A percentile compares a stretch with the other conserved stretches of the same genome.
Conservation (phyloP, 305 asterid genomes). For the Fraxinus nigra region DNA sequence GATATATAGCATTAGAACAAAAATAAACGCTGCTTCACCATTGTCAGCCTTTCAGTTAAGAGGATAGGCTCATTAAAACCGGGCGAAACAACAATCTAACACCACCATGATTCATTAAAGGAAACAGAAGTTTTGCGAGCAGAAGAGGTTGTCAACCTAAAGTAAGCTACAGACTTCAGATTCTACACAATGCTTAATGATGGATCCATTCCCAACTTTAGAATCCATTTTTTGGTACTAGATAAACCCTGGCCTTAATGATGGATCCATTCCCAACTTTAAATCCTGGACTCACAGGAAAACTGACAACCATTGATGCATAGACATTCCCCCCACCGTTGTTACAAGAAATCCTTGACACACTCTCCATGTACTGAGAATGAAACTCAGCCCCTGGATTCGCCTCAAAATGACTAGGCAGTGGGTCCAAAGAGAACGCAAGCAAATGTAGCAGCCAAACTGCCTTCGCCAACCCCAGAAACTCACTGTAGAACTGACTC, state of each 20-base stretch:
- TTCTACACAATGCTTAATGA: neutral
- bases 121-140: neutral
- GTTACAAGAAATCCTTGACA: constrained; percentile 44
- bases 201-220: too few species aligned
- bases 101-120: neutral
- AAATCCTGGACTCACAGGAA: constrained; percentile 91
- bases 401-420: constrained; percentile 92
- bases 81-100: neutral
- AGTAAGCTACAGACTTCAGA: neutral
- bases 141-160: neutral
- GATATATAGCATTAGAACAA: neutral
- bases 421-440: constrained; percentile 75
- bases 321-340: constrained; percentile 45
- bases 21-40: neutral
- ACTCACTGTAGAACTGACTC: constrained; percentile 80
- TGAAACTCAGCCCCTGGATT: constrained; percentile 85
- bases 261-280: constrained; percentile 74
- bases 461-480: constrained; percentile 74
- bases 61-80: neutral
- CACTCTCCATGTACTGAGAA: constrained; percentile 82
- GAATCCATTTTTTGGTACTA: neutral
- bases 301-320: constrained; percentile 65
- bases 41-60: neutral
- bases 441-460: constrained; percentile 92
- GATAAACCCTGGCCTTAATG: constrained; percentile 15